These are phyloP conservation scores for Tetracladium marchalianum DNA, from an alignment of 495 filamentous ascomycete species.

Conservation along the genomic window DNA sequence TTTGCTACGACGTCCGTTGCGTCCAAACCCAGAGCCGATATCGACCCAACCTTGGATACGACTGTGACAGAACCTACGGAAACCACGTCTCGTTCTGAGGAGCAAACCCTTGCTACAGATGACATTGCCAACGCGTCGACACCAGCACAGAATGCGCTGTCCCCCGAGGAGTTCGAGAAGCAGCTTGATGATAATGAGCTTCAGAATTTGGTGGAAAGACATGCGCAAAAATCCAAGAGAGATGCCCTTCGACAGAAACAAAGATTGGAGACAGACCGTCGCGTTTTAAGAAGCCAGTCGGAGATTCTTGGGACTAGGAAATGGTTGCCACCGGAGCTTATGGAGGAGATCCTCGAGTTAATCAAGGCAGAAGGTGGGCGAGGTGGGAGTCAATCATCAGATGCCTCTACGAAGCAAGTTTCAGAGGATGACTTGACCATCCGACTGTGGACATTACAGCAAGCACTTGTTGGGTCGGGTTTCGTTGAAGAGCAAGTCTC, in stretches of 20 bases:
- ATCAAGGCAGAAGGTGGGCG: conserved; percentile 38
- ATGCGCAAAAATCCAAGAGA: conserved; percentile 56
- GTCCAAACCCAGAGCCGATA: conserved; percentile 50
- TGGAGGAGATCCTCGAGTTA: conserved; percentile 60
- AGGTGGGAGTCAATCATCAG: conserved; percentile 33
- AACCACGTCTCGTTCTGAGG: conserved; percentile 7
- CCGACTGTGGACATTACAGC: conserved; percentile 72
- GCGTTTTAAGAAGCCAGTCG: conserved; percentile 65
- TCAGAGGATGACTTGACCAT: conserved; percentile 65
- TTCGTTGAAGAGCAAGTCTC: conserved; percentile 56
- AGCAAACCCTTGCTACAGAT: conserved; percentile 21
- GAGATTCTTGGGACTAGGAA: conserved; percentile 56
- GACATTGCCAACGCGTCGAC: conserved; percentile 31
- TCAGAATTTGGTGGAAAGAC: conserved; percentile 72
- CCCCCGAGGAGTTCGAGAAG: conserved; percentile 74
- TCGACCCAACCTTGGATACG: conserved; percentile 19
- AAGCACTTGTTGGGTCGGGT: conserved; percentile 53
- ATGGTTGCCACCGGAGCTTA: conserved; percentile 73
- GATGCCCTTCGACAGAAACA: conserved; percentile 58
- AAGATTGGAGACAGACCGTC: conserved; percentile 68
- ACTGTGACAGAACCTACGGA: conserved; percentile 2
- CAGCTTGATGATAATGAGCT: conserved; percentile 76
- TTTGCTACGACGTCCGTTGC: conserved; percentile 88
- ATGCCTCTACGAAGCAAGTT: conserved; percentile 31
- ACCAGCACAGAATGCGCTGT: conserved; percentile 40